These are phyloP conservation scores for Ascochyta fabae DNA, from an alignment of 2,329 filamentous ascomycete species.

Conservation along the genomic window DNA sequence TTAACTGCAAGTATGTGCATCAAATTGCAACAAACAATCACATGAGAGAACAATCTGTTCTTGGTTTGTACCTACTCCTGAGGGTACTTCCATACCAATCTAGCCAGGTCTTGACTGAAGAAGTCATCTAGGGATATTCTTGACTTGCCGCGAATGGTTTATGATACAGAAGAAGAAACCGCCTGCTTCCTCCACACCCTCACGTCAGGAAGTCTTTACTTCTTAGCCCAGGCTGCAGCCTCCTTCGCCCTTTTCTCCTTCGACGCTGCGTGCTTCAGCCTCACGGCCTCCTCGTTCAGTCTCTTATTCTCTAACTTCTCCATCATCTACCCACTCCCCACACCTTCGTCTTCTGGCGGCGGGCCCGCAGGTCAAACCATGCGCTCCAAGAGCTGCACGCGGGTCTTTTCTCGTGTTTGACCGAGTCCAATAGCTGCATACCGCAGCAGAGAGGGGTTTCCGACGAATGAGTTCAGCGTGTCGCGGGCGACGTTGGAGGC, in stretches of 20 bases:
- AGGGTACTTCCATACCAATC: no score
- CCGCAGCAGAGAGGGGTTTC: slow-evolving; percentile 81
- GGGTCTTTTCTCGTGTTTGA: slow-evolving; percentile 77
- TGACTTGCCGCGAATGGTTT: neutral
- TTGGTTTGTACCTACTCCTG: no score
- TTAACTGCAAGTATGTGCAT: no score
- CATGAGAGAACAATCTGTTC: no score
- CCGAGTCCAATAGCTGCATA: slow-evolving; percentile 89
- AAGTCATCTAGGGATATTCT: neutral
- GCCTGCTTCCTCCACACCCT: neutral
- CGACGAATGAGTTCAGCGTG: slow-evolving; percentile 83
- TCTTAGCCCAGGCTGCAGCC: neutral
- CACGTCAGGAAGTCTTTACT: neutral
- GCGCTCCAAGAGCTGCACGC: slow-evolving; percentile 76
- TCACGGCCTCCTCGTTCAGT: neutral
- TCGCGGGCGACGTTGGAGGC: slow-evolving; percentile 91
- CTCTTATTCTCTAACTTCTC: neutral
- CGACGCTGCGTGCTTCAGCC: neutral
- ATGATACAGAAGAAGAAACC: neutral
- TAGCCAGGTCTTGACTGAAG: no score
- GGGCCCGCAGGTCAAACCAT: slow-evolving; percentile 56
- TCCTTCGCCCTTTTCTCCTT: neutral
- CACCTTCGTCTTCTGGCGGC: neutral
- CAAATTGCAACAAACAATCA: no score
- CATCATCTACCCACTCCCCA: neutral